Evolutionary conservation across 164 flowering plant species (phyloP).

Genomic region (Chimonanthus salicifolius): DNA sequence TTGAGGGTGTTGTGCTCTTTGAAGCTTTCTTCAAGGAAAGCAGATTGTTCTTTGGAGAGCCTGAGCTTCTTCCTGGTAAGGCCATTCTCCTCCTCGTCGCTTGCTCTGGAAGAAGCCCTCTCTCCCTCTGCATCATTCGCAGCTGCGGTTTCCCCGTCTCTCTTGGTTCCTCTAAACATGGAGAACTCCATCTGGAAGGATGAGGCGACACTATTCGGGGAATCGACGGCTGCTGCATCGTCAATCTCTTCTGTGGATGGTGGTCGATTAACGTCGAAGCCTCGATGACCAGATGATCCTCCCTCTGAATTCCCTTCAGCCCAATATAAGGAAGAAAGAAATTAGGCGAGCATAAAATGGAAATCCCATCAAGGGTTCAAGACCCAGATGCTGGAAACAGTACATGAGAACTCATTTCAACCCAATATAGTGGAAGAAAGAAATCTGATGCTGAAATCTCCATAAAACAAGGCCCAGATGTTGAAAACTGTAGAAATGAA

Average conservation of each 20-base stretch:
- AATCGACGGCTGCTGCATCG: constrained; percentile 44
- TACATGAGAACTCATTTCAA: constrained; percentile 12
- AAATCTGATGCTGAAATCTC: neutral
- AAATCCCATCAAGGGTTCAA: neutral
- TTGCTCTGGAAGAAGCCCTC: constrained; percentile 49
- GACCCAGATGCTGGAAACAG: too few relatives aligned
- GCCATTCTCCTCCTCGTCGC: constrained; percentile 76
- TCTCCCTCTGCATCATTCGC: constrained; percentile 36
- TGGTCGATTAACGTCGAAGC: constrained; percentile 42
- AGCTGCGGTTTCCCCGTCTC: constrained; percentile 20
- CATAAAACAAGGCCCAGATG: neutral
- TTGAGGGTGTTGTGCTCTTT: constrained; percentile 14
- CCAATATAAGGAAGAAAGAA: neutral
- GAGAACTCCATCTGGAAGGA: constrained; percentile 65
- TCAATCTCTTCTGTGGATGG: constrained; percentile 34
- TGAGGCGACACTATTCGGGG: constrained; percentile 58
- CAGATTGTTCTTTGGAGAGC: constrained; percentile 14
- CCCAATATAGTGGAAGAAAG: neutral
- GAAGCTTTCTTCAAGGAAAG: constrained; percentile 15
- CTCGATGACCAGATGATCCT: constrained; percentile 34
- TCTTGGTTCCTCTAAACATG: constrained; percentile 26
- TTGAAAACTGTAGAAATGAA: neutral
- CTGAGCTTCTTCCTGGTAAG: constrained; percentile 13
- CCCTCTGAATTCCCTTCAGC: constrained; percentile 25
- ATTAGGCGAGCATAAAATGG: neutral